Evolutionary conservation across 371 early-diverging fungal genomes (phyloP).

Genomic region (Mucor plumbeus): DNA sequence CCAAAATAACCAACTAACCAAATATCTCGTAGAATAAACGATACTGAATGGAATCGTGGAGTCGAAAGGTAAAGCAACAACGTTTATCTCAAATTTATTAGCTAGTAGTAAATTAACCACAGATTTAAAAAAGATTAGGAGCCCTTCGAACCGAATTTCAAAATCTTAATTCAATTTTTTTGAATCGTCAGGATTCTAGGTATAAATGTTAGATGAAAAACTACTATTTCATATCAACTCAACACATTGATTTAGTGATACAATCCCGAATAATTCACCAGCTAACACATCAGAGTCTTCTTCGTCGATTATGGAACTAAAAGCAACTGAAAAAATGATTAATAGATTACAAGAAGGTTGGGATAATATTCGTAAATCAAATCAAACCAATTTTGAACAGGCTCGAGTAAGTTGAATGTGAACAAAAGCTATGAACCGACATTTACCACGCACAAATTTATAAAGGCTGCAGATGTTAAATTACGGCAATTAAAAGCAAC

Average conservation of each 20-base stretch:
- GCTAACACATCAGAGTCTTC: neutral
- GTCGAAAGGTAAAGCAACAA: conserved; percentile 23
- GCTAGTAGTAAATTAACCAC: neutral
- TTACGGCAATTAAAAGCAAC: conserved; percentile 23
- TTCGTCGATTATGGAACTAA: conserved; percentile 16
- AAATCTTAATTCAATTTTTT: conserved; percentile 33
- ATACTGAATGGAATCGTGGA: conserved; percentile 30
- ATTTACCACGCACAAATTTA: neutral
- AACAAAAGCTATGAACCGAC: neutral
- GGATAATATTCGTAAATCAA: conserved; percentile 29
- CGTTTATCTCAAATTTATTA: neutral
- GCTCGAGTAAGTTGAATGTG: conserved; percentile 21
- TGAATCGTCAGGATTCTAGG: conserved; percentile 29
- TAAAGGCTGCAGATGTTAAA: conserved; percentile 2
- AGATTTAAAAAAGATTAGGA: conserved; percentile 25
- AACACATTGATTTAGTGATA: neutral
- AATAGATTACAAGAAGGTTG: conserved; percentile 29
- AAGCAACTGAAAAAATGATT: conserved; percentile 34
- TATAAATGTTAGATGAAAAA: neutral
- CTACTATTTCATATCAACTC: neutral
- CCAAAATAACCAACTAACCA: neutral
- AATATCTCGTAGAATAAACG: conserved; percentile 12
- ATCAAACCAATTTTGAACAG: conserved; percentile 31
- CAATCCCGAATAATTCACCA: neutral
- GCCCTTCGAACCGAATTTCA: conserved; percentile 39